Base-by-base conservation (phyloP, 2,329 filamentous ascomycete species). In the Verticillium longisporum region DNA sequence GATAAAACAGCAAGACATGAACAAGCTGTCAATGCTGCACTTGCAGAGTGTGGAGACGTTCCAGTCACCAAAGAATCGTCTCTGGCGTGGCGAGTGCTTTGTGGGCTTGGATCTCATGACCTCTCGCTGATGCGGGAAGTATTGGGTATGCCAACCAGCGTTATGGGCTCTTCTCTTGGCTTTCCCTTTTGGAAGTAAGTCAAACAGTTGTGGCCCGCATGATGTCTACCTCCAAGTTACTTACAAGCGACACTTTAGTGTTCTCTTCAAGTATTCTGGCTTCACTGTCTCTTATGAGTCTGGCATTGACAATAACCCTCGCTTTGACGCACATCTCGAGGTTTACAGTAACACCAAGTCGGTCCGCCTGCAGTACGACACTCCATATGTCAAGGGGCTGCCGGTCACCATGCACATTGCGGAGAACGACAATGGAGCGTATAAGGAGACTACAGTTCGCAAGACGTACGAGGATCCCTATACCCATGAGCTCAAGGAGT, bases 271-370 rank as follows among this genome's bases (percentile, higher is more conserved):
- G 50, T 78, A 73, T 64, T 41, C 57, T 6, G 55, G 64, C 31
- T 86, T 83, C 60, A 74, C 79, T 0, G 74, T 83, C 4, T 75
- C 77, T 10, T 86, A 85, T 63, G 83, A 86, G 65, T 78, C 76
- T 0, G 83, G 83, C 0, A 76, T 84, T 31, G 79, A 84, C 62
- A 66, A 70, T 1, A 77, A 86, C 6, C 80, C 83, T 0, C 64
- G 70, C 3, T 83, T 83, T 63, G 80, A 83, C 61, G 78, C 80
- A 0, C 75, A 77, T 59, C 64, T 83, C 4, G 77, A 75, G 4
- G 70, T 86, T 0, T 86, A 83, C 62, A 78, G 78, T 0, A 69
- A 74, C 36, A 73, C 72, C 6, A 86, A 86, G 71, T 76, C 77
- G 0, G 78, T 86, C 1, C 75, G 71, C 6, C 72, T 86, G 11